A percentile compares a stretch with the other conserved stretches of the same genome.
phyloP scores from a whole-genome alignment of 192 early-diverging fungal species.

The Backusella sp. region DNA sequence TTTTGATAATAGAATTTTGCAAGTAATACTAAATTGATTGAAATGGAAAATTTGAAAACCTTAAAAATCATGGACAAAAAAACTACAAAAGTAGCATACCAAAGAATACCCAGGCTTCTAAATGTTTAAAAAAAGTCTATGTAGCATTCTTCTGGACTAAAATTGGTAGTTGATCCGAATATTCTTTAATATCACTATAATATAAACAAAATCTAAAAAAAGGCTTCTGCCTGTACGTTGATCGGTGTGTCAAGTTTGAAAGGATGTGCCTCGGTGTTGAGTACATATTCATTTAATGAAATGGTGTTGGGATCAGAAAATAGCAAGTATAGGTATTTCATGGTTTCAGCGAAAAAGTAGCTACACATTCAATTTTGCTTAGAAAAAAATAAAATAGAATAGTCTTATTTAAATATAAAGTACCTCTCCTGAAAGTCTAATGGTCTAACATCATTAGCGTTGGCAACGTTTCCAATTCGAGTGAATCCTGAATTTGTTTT shows the following conservation, averaged over 20 bases:
- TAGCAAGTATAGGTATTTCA: slow-evolving; percentile 71
- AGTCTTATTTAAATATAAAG: neutral
- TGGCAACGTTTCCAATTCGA: slow-evolving; percentile 18
- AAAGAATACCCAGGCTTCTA: neutral
- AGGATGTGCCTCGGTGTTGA: slow-evolving; percentile 76
- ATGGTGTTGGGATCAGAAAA: slow-evolving; percentile 53
- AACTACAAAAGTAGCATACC: neutral
- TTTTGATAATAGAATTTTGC: neutral
- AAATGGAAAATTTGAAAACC: neutral
- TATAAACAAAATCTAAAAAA: neutral
- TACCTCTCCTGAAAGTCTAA: slow-evolving; percentile 32
- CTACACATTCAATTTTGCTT: slow-evolving; percentile 8
- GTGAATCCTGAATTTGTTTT: slow-evolving; percentile 24
- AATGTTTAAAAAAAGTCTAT: neutral
- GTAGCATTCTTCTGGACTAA: neutral
- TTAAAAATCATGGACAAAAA: neutral
- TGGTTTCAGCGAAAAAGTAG: slow-evolving; percentile 71
- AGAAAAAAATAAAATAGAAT: too few relatives aligned
- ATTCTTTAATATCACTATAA: neutral
- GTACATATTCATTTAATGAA: slow-evolving; percentile 58
- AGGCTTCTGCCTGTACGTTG: slow-evolving; percentile 14
- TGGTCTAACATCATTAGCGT: neutral
- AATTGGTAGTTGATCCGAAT: neutral
- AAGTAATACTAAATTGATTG: neutral
- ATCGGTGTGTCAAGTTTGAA: slow-evolving; percentile 47